Percentiles rank a stretch among this genome's conserved stretches.
Evolutionary conservation across 2,329 filamentous ascomycete genomes (phyloP).

Genomic region (Talaromyces pinophilus): DNA sequence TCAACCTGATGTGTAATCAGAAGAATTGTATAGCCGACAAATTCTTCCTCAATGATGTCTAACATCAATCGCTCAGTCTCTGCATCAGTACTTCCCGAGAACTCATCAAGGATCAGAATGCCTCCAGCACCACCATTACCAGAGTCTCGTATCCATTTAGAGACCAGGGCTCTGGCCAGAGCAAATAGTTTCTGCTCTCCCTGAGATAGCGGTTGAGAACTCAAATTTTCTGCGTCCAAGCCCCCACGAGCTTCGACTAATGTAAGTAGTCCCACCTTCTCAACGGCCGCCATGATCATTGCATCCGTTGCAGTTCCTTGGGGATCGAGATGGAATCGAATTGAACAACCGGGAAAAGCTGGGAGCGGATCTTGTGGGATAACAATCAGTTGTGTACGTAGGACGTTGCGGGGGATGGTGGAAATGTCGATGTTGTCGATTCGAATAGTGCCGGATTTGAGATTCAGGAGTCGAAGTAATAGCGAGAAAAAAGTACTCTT

Average conservation of each 20-base stretch:
- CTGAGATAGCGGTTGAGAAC: slow-evolving; percentile 42
- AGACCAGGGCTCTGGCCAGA: slow-evolving; percentile 45
- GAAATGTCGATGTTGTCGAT: slow-evolving; percentile 40
- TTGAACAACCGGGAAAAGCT: slow-evolving; percentile 47
- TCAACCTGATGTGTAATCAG: slow-evolving; percentile 16
- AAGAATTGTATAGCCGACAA: slow-evolving; percentile 11
- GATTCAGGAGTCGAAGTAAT: slow-evolving; percentile 53
- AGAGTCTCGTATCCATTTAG: slow-evolving; percentile 2
- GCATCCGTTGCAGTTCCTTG: slow-evolving; percentile 38
- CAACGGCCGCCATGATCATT: slow-evolving; percentile 47
- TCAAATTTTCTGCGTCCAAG: slow-evolving; percentile 38
- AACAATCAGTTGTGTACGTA: slow-evolving; percentile 51
- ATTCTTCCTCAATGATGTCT: slow-evolving; percentile 1
- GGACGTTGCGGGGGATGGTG: slow-evolving; percentile 16
- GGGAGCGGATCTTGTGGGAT: slow-evolving; percentile 56
- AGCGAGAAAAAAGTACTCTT: slow-evolving; percentile 6
- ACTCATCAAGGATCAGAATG: slow-evolving; percentile 15
- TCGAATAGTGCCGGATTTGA: slow-evolving; percentile 45
- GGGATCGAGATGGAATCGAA: slow-evolving; percentile 55
- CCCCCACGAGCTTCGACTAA: slow-evolving; percentile 43
- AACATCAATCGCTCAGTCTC: slow-evolving; percentile 14
- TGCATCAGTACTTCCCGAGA: slow-evolving; percentile 6
- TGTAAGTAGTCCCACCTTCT: slow-evolving; percentile 50
- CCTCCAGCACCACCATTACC: not conserved
- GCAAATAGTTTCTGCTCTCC: slow-evolving; percentile 56